Evolutionary conservation across 768 basidiomycete genomes (phyloP), one percentile per base, ranked within the genome.

Genomic region (Clavulina sp.): DNA sequence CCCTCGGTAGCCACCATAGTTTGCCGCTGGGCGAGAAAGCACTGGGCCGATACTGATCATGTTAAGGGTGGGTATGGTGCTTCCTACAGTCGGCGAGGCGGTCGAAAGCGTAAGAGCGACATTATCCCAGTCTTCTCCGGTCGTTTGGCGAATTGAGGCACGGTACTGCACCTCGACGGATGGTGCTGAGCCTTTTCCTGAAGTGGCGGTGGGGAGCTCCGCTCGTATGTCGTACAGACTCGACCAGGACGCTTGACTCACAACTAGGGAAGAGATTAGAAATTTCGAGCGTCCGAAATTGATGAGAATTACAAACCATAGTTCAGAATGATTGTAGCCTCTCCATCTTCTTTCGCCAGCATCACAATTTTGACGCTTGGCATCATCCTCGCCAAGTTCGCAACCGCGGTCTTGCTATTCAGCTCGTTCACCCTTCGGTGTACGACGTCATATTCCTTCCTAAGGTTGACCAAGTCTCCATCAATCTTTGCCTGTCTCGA

Each of bases 221-320:
- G 57, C 57, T 23, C 57, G 56, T 28, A 58, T 36, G 31, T 58
- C 57, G 41, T 58, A 58, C 26, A 55, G 29, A 4, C 56, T 57
- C 19, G 50, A 28, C 57, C 57, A 58, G 6, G 38, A 48, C 3
- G 56, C 57, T 16, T 50, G 49, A 23, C 32, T 40, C 21, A 58
- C 56, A 18, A 49, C 57, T 58, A 19, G 9, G 34, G 9, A 38
- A 38, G 9, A 38, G n/a, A n/a, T n/a, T n/a, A n/a, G n/a, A n/a
- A n/a, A n/a, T n/a, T n/a, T n/a, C n/a, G n/a, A n/a, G n/a, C n/a
- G n/a, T n/a, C n/a, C n/a, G n/a, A n/a, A n/a, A n/a, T n/a, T n/a
- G n/a, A n/a, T n/a, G n/a, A n/a, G n/a, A n/a, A 46, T 46, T 26
- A 46, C 43, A 9, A 9, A 46, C 43, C 43, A 46, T 46, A 46